Conservation (phyloP, 2,329 filamentous ascomycete species). For the Neofusicoccum kwambonambiense region DNA sequence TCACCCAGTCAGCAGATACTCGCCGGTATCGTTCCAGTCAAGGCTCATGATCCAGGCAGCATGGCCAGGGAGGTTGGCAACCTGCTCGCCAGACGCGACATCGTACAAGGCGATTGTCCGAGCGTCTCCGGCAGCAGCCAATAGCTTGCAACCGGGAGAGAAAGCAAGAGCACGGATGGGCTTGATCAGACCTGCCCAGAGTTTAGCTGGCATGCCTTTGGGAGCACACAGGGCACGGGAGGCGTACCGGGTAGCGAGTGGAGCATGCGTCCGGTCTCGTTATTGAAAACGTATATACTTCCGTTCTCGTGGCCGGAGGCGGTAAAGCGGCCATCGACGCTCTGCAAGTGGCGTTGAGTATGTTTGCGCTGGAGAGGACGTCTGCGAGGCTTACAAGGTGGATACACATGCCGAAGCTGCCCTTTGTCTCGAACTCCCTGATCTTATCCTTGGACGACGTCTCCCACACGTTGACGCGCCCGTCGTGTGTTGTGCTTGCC, state of each 20-base stretch:
- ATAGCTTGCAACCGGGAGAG: constrained; percentile 77
- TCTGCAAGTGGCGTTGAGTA: constrained; percentile 39
- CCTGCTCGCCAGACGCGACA: constrained; percentile 85
- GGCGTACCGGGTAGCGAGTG: constrained; percentile 64
- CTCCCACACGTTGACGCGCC: constrained; percentile 88
- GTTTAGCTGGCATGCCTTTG: background rate
- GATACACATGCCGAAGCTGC: constrained; percentile 86
- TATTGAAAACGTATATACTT: constrained; percentile 91
- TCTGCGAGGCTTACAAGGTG: constrained; percentile 60
- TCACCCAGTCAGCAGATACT: constrained; percentile 80
- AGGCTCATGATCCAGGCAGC: constrained; percentile 85
- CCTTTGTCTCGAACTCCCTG: constrained; percentile 84
- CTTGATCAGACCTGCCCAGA: constrained; percentile 70
- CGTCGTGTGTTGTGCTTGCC: constrained; percentile 84
- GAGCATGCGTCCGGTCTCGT: constrained; percentile 77
- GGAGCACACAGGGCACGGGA: background rate
- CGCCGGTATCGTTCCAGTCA: constrained; percentile 91
- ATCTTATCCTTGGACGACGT: constrained; percentile 59
- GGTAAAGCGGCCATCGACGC: constrained; percentile 75
- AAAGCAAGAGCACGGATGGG: constrained; percentile 84
- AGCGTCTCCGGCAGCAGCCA: constrained; percentile 88
- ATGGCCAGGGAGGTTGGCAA: constrained; percentile 78
- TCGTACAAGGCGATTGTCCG: constrained; percentile 90
- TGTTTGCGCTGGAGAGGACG: background rate
- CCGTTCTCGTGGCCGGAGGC: constrained; percentile 93